Base-by-base conservation (phyloP, 495 filamentous ascomycete genomes). In the Aspergillus sclerotioniger region DNA sequence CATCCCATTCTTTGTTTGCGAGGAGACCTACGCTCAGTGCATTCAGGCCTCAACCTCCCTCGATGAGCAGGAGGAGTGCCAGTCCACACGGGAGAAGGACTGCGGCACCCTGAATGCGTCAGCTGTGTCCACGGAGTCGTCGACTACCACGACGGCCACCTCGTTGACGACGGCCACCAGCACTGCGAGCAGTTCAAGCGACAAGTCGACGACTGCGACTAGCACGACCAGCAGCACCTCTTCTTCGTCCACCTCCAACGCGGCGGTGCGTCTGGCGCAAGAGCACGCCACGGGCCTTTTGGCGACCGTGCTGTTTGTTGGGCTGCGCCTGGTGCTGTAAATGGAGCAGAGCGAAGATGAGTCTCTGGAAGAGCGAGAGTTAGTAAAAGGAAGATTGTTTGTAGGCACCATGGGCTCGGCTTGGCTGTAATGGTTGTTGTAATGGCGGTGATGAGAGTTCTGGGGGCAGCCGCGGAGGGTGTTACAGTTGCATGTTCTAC, bases 1-100 rank as follows among this genome's bases (percentile, higher is more conserved):
- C 25, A 67, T 87, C 32, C 85, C 85, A 43, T 84, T 76, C 72
- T 79, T 73, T 65, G 76, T 81, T 64, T 88, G 85, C 74, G 49
- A 78, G 43, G 66, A 64, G 25, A 80, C 72, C 62, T 81, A 66
- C 57, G 65, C 53, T 46, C 69, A 82, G 59, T 88, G 85, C 71
- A 77, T 84, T 60, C 37, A 60, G 55, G 69, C 39, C 67, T 81
- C 67, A 71, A 76, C 57, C 67, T 75, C 51, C 70, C 81, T 65
- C 70, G 61, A 67, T 9, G 74, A 68, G 39, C 77, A 82, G 57
- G 67, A 72, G 21, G 61, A 62, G 12, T 86, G 83, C 74, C 73
- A 71, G 55, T 35, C 64, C 28, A 53, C 37, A 15, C 43, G 62
- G 60, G n/a, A 12, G 8, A 53, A 71, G 31, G 56, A 55, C 21